Evolutionary conservation across 2,329 filamentous ascomycete genomes (phyloP), one percentile per base, ranked within the genome.

Genomic region (Verticillium albo-atrum): DNA sequence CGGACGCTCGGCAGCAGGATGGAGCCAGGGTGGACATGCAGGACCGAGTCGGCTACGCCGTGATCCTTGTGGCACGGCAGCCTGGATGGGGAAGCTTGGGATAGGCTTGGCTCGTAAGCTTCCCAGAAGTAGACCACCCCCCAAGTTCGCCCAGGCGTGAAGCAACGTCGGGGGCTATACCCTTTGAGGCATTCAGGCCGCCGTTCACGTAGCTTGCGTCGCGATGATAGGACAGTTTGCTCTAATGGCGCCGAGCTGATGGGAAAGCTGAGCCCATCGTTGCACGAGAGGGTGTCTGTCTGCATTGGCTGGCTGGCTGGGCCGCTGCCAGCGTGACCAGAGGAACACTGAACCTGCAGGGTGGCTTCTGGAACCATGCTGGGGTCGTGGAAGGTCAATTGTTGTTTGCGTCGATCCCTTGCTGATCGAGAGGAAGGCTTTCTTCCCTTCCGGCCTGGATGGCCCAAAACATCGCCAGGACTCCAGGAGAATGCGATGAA

Each of bases 1-100:
- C 54, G 54, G 54, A 20, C 34, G 26, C 54, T 47, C 54, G 54
- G 35, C 54, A 56, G 54, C 34, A 47, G 15, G 34, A 37, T 56
- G 54, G 54, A n/a, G 34, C 30, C 25, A 56, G 54, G 54, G 30
- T 54, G 42, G 42, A 50, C 42, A 50, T 50, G 54, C 54, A 35
- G 54, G 32, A 20, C 27, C 54, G 54, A 56, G 54, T 50, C 52
- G 52, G 52, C 27, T 14, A 23, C 12, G 52, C 52, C 52, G 52
- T 50, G 42, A 50, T 50, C 42, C 42, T 50, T 50, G 42, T 50
- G 42, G 42, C 20, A 50, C 42, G 42, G 42, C 42, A 50, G 42
- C 37, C 37, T 47, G 20, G 42, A 50, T 34, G 23, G 52, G 52
- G 52, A 53, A 54, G 52, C 52, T 54, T 34, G 26, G 52, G 26